These are phyloP conservation scores for Dryas alaskensis DNA, from an alignment of 306 rosid species.

Conservation along the genomic window DNA sequence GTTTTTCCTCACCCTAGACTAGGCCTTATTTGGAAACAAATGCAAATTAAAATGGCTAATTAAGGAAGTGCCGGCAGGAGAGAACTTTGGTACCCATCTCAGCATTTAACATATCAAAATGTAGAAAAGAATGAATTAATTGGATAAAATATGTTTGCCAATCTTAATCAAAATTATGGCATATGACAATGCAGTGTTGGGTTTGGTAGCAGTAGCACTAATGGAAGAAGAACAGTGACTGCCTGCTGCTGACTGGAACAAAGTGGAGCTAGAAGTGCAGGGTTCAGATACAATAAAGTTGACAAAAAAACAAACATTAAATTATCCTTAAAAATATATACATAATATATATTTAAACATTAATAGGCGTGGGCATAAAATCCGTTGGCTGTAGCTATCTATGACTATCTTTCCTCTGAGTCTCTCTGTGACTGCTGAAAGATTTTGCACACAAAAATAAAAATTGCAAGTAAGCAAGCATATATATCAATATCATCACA, in stretches of 20 bases:
- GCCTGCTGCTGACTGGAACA: too few relatives aligned
- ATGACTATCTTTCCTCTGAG: neutral
- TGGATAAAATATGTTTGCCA: neutral
- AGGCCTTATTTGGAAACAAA: too few relatives aligned
- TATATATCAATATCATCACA: conserved; percentile 28
- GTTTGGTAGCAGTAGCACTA: too few relatives aligned
- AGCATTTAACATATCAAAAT: too few relatives aligned
- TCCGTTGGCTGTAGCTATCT: conserved; percentile 38
- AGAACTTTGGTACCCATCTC: too few relatives aligned
- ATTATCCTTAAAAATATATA: conserved; percentile 23
- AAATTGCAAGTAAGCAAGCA: neutral
- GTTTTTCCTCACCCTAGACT: too few relatives aligned
- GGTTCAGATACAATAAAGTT: neutral
- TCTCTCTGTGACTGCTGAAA: neutral
- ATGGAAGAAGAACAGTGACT: too few relatives aligned
- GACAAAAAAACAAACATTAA: conserved; percentile 9
- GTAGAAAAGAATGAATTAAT: too few relatives aligned
- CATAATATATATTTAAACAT: neutral
- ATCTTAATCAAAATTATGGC: neutral
- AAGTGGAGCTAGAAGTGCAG: too few relatives aligned
- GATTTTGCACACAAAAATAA: conserved; percentile 38
- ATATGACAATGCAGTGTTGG: too few relatives aligned
- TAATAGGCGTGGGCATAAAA: conserved; percentile 52
- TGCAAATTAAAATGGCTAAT: too few relatives aligned
- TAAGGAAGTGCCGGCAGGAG: too few relatives aligned